Evolutionary conservation across 2,329 filamentous ascomycete genomes (phyloP).

Genomic region (Coniosporium tulheliwenetii): DNA sequence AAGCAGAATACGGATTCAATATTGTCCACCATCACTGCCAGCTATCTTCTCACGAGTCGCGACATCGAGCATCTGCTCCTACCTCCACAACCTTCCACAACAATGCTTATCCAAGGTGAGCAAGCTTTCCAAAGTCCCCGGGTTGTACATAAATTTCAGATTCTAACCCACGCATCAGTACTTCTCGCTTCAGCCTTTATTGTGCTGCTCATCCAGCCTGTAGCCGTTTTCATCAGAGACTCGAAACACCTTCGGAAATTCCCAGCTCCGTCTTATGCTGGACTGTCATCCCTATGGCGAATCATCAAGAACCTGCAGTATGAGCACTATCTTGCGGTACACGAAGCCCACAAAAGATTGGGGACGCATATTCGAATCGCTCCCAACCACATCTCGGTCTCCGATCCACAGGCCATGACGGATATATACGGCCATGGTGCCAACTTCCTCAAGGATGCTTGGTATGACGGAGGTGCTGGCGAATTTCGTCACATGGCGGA

Average conservation of each 20-base stretch:
- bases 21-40: too few species aligned
- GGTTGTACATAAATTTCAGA: too few species aligned
- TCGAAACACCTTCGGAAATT: slow-evolving; percentile 1
- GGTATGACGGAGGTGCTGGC: slow-evolving; percentile 4
- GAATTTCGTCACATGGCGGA: slow-evolving; percentile 5
- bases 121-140: too few species aligned
- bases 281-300: slow-evolving; percentile 8
- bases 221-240: too few species aligned
- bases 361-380: slow-evolving; percentile 4
- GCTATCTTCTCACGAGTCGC: too few species aligned
- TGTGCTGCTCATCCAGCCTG: too few species aligned
- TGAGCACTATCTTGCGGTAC: slow-evolving; percentile 7
- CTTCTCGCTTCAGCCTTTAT: too few species aligned
- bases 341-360: slow-evolving; percentile 8
- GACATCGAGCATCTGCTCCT: too few species aligned
- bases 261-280: slow-evolving; percentile 2
- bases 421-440: slow-evolving; percentile 1
- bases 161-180: too few species aligned
- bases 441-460: neutral
- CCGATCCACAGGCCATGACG: neutral
- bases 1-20: too few species aligned
- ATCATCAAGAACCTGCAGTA: slow-evolving; percentile 8
- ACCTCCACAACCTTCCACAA: too few species aligned
- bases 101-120: too few species aligned
- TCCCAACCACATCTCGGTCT: slow-evolving; percentile 1